These are phyloP conservation scores for Serendipita sp. DNA, from an alignment of 768 basidiomycete species.

Conservation along the genomic window DNA sequence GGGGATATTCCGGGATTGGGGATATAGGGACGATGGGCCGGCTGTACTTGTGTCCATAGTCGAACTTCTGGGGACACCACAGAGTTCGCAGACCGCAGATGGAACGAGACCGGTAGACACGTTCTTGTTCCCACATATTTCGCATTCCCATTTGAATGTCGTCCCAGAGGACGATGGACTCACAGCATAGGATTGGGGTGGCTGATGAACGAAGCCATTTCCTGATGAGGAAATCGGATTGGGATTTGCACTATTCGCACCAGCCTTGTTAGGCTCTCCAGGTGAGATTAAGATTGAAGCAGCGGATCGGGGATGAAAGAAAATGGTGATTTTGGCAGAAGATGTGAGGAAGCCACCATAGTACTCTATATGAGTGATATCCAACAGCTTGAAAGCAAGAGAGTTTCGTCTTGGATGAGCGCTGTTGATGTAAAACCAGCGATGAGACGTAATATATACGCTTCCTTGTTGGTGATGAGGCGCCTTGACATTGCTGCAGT, in stretches of 20 bases:
- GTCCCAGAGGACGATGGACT: constrained; percentile 8
- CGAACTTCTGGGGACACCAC: constrained; percentile 52
- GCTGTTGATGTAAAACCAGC: constrained; percentile 64
- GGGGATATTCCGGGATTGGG: constrained; percentile 10
- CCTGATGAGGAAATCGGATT: background rate
- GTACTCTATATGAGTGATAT: constrained; percentile 61
- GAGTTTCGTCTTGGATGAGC: constrained; percentile 36
- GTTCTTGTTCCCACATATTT: constrained; percentile 77
- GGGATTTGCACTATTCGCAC: too few relatives aligned
- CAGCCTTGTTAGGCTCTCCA: background rate
- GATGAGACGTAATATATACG: constrained; percentile 60
- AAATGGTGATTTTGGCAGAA: constrained; percentile 72
- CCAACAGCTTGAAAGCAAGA: constrained; percentile 47
- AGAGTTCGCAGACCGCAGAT: constrained; percentile 57
- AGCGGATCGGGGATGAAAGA: constrained; percentile 25
- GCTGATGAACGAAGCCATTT: constrained; percentile 3
- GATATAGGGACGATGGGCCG: constrained; percentile 10
- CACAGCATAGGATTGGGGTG: constrained; percentile 18
- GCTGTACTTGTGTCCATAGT: constrained; percentile 15
- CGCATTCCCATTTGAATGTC: constrained; percentile 48
- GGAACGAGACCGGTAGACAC: constrained; percentile 34
- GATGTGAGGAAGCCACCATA: constrained; percentile 84
- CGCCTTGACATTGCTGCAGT: constrained; percentile 58
- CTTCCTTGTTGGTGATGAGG: constrained; percentile 61
- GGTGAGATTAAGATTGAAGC: background rate